phyloP scores from a whole-genome alignment of 768 basidiomycete species.

The Antrodiella citrinella region DNA sequence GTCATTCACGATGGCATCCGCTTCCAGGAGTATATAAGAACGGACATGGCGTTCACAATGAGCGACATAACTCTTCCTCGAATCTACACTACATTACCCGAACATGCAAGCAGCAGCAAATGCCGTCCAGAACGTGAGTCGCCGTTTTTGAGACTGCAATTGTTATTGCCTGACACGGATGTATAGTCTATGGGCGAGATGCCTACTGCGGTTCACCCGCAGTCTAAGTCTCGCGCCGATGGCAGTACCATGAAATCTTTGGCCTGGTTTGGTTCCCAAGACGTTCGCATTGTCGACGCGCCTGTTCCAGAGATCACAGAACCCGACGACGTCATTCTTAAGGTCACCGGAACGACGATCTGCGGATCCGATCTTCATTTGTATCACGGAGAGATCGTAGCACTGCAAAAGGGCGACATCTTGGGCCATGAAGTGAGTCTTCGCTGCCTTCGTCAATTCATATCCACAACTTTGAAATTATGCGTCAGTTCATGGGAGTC shows the following conservation, averaged over 20 bases:
- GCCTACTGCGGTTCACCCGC: slow-evolving; percentile 32
- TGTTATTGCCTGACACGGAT: neutral
- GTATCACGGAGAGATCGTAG: slow-evolving; percentile 61
- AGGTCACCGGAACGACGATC: slow-evolving; percentile 64
- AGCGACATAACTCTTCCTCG: too few species aligned
- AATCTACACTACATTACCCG: too few species aligned
- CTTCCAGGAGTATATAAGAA: too few species aligned
- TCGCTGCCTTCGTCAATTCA: neutral
- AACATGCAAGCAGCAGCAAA: slow-evolving; percentile 26
- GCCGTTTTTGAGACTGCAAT: neutral
- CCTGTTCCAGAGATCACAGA: slow-evolving; percentile 56
- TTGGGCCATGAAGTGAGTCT: slow-evolving; percentile 40
- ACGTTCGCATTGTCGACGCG: slow-evolving; percentile 39
- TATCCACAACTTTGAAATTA: too few species aligned
- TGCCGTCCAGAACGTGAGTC: slow-evolving; percentile 20
- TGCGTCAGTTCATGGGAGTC: slow-evolving; percentile 60
- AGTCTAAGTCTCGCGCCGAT: slow-evolving; percentile 39
- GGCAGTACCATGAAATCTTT: slow-evolving; percentile 60
- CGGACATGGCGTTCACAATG: too few species aligned
- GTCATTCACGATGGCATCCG: too few species aligned
- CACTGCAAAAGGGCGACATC: slow-evolving; percentile 66
- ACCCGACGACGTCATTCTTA: slow-evolving; percentile 67
- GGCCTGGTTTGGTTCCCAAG: slow-evolving; percentile 54
- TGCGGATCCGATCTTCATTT: slow-evolving; percentile 53
- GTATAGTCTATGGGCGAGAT: slow-evolving; percentile 27